These are phyloP conservation scores for Gonium pectorale DNA, from an alignment of 139 green algal species.

Conservation along the genomic window DNA sequence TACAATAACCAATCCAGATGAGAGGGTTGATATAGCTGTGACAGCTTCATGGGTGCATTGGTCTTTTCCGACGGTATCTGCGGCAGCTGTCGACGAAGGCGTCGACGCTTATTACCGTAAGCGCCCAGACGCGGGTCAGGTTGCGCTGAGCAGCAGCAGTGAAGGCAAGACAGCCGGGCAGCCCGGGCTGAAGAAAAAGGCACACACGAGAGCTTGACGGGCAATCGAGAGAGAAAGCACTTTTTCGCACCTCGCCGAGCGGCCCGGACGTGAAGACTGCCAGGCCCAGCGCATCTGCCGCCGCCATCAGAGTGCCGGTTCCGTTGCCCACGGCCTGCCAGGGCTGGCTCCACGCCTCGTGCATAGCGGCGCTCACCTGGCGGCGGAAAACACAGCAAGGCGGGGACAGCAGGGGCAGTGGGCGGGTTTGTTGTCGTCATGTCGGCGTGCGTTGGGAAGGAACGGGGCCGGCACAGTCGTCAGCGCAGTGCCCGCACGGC, in stretches of 20 bases:
- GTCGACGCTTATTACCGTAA: too few relatives aligned
- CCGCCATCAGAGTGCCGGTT: constrained; percentile 57
- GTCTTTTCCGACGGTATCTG: too few relatives aligned
- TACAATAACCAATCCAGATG: too few relatives aligned
- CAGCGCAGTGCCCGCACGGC: too few relatives aligned
- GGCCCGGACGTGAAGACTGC: constrained; percentile 58
- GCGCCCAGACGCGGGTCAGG: not conserved
- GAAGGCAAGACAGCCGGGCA: not conserved
- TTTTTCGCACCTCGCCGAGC: constrained; percentile 52
- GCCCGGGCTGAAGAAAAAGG: not conserved
- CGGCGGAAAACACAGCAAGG: not conserved
- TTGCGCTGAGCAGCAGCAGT: not conserved
- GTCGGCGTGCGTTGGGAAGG: too few relatives aligned
- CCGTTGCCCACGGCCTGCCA: constrained; percentile 64
- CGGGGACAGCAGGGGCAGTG: not conserved
- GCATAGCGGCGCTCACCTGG: constrained; percentile 70
- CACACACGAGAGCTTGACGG: not conserved
- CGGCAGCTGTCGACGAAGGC: too few relatives aligned
- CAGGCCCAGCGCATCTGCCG: constrained; percentile 56
- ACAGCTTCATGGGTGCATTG: too few relatives aligned
- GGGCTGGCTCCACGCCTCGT: constrained; percentile 66
- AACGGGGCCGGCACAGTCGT: not conserved
- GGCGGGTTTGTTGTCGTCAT: too few relatives aligned
- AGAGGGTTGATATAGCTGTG: too few relatives aligned
- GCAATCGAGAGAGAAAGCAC: not conserved